phyloP scores from a whole-genome alignment of 352 stramenopile species.

The Phytophthora tubulina region DNA sequence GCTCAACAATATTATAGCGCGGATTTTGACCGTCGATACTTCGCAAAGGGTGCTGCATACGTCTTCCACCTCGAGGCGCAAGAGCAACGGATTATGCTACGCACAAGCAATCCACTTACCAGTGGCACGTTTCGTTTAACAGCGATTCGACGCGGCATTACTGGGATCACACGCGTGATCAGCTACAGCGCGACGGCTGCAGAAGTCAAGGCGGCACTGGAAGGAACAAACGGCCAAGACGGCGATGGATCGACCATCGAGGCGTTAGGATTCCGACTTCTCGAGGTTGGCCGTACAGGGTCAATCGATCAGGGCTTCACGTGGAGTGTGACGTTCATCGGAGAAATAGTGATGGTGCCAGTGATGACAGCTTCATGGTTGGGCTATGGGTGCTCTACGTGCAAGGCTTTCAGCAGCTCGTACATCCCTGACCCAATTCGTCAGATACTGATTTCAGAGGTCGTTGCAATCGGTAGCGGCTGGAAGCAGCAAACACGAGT shows the following conservation, averaged over 20 bases:
- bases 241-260: slow-evolving; percentile 74
- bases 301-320: slow-evolving; percentile 83
- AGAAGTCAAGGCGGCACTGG: slow-evolving; percentile 83
- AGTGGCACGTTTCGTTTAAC: slow-evolving; percentile 82
- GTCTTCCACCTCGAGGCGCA: slow-evolving; percentile 83
- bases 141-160: slow-evolving; percentile 66
- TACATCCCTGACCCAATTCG: slow-evolving; percentile 62
- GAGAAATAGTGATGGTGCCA: slow-evolving; percentile 72
- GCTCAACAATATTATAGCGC: slow-evolving; percentile 64
- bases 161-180: slow-evolving; percentile 66
- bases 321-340: slow-evolving; percentile 86
- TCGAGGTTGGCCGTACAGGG: slow-evolving; percentile 79
- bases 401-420: slow-evolving; percentile 75
- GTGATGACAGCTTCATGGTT: slow-evolving; percentile 73
- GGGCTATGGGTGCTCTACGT: slow-evolving; percentile 70
- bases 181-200: slow-evolving; percentile 70
- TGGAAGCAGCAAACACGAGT: slow-evolving; percentile 77
- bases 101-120: slow-evolving; percentile 68
- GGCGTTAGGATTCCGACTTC: slow-evolving; percentile 52
- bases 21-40: slow-evolving; percentile 68
- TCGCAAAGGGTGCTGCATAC: slow-evolving; percentile 78
- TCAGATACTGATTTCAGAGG: slow-evolving; percentile 67
- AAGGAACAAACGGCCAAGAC: slow-evolving; percentile 55
- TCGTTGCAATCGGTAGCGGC: slow-evolving; percentile 52
- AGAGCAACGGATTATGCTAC: slow-evolving; percentile 69